phyloP scores from a whole-genome alignment of 352 stramenopile genomes.

The Blastocystis sp. region DNA sequence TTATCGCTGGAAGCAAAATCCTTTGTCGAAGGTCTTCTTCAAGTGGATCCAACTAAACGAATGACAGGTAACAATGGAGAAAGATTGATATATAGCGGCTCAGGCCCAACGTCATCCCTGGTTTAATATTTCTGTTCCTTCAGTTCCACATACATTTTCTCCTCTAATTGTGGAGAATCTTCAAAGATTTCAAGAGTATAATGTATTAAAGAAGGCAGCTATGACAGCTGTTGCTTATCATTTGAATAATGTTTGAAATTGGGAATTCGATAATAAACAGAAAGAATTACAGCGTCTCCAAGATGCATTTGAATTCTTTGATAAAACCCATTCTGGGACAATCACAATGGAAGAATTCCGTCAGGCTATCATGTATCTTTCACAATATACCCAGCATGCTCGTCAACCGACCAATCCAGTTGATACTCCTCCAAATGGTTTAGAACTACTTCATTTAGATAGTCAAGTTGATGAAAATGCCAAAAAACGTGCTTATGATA shows the following conservation, averaged over 20 bases:
- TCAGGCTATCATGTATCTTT: slow-evolving; percentile 3
- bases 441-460: not conserved
- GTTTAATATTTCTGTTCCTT: not conserved
- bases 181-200: slow-evolving; percentile 13
- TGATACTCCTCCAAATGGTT: not conserved
- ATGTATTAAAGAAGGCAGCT: slow-evolving; percentile 32
- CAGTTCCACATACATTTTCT: not conserved
- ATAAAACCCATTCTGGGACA: slow-evolving; percentile 1
- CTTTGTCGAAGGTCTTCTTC: slow-evolving; percentile 26
- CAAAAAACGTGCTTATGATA: not conserved
- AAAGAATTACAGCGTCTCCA: not conserved
- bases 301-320: slow-evolving; percentile 32
- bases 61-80: not conserved
- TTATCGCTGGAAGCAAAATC: slow-evolving; percentile 7
- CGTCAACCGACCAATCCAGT: not conserved
- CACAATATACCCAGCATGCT: not conserved
- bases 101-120: slow-evolving; percentile 29
- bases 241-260: not conserved
- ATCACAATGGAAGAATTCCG: slow-evolving; percentile 50
- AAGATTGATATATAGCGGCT: not conserved
- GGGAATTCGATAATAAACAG: not conserved
- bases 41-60: not conserved
- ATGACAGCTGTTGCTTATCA: slow-evolving; percentile 50
- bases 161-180: slow-evolving; percentile 37
- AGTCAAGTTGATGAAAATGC: not conserved